These are phyloP conservation scores for Trametes punicea DNA, from an alignment of 768 basidiomycete genomes.

Conservation along the genomic window DNA sequence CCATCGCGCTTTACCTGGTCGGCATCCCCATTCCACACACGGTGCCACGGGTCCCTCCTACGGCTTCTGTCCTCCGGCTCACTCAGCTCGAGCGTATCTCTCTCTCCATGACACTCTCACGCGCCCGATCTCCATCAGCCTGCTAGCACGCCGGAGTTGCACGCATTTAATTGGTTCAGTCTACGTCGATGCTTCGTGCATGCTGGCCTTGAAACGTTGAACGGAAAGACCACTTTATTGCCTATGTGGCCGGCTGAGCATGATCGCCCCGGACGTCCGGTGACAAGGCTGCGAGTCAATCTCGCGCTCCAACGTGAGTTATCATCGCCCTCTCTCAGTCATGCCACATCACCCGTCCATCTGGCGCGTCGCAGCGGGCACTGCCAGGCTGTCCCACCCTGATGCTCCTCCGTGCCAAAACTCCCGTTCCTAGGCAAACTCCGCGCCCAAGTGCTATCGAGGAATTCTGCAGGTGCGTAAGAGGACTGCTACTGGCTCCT, in stretches of 20 bases:
- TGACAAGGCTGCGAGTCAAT: slow-evolving; percentile 4
- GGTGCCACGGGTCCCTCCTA: slow-evolving; percentile 15
- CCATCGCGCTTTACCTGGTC: slow-evolving; percentile 12
- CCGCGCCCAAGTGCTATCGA: not conserved
- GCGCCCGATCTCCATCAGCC: not conserved
- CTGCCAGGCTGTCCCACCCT: not conserved
- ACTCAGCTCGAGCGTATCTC: not conserved
- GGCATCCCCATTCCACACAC: slow-evolving; percentile 12
- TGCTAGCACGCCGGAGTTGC: not conserved
- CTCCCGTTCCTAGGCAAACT: not conserved
- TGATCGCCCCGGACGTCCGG: slow-evolving; percentile 12
- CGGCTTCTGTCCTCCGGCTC: not conserved
- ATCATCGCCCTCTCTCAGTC: slow-evolving; percentile 2
- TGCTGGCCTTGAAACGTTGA: not conserved
- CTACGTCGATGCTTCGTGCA: not conserved
- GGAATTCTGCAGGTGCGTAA: not conserved
- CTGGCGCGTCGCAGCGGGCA: not conserved
- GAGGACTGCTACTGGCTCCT: not conserved
- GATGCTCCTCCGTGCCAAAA: not conserved
- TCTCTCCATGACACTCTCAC: not conserved
- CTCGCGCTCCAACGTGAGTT: slow-evolving; percentile 12
- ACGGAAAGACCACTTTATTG: not conserved
- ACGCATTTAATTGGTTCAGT: no score
- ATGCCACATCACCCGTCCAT: not conserved
- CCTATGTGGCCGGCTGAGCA: slow-evolving; percentile 3